Evolutionary conservation across 371 early-diverging fungal species (phyloP), one percentile per base, ranked within the genome.

Genomic region (Mycotypha africana): DNA sequence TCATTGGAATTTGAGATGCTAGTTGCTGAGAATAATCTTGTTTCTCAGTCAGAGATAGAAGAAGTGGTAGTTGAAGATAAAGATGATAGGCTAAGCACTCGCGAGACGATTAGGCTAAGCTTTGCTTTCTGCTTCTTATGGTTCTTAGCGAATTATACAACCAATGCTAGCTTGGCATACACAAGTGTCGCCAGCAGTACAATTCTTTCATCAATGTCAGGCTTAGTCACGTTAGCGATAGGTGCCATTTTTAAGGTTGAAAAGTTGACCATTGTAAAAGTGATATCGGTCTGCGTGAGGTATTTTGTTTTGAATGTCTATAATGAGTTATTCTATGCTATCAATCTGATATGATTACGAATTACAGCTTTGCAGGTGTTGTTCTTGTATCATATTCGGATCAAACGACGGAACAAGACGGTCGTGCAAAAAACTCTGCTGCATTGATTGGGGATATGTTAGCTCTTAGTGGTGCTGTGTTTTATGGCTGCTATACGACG

Each of bases 401-500:
- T 49, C 53, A 60, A 25, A 12, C 30, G 12, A 8, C 30, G 12
- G 30, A 28, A 28, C 12, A 28, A 28, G 6, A 28, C 30, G 12
- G 30, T 12, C 12, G 30, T 28, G 6, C 30, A 8, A 12, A 28
- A 6, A 28, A 26, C 53, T 15, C 57, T n/a, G n/a, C n/a, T n/a
- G n/a, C 57, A 9, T 60, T 85, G 33, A 46, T 83, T 38, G 91
- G 91, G 5, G 86, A 87, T 48, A 24, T 76, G 22, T 58, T 88
- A 40, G 86, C 89, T 3, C 46, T 90, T 26, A 36, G 76, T 21
- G 82, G 87, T 25, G 88, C 89, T 2, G 46, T 85, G 8, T 79
- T 87, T 37, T 90, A 90, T 58, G 88, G 86, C 2, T 78, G 82
- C 52, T 88, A 90, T 62, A 82, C 83, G 0, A 81, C 81, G 6